A percentile compares a stretch with the other conserved stretches of the same genome.
These are phyloP conservation scores for Neurospora sp. DNA, from an alignment of 495 filamentous ascomycete species.

Conservation along the genomic window DNA sequence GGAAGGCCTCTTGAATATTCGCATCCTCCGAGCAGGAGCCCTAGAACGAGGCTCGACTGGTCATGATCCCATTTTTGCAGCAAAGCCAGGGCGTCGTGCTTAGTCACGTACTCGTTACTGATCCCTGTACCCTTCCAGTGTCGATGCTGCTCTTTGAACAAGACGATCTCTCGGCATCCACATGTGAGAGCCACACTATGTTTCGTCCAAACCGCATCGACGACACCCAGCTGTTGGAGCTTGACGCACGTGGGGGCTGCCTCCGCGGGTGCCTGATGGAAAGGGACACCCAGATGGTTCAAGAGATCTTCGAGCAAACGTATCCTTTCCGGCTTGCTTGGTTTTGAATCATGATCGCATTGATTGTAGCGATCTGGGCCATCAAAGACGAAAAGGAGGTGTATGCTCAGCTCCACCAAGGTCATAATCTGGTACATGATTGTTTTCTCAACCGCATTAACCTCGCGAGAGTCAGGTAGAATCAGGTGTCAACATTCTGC, in stretches of 20 bases:
- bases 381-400: constrained; percentile 1
- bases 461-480: not conserved
- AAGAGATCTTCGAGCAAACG: not conserved
- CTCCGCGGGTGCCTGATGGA: not conserved
- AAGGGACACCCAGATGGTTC: not conserved
- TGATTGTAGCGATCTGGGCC: not conserved
- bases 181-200: not conserved
- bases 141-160: not conserved
- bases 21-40: not conserved
- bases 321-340: not conserved
- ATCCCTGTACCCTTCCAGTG: not conserved
- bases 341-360: not conserved
- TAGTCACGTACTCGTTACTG: not conserved
- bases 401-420: not conserved
- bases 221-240: not conserved
- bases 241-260: not conserved
- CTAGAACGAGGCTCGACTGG: not conserved
- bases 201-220: not conserved
- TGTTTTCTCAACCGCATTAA: not conserved
- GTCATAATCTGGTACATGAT: not conserved
- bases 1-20: not conserved
- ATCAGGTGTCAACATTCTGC: not conserved
- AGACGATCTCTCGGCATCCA: not conserved
- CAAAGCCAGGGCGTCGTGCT: not conserved
- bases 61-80: not conserved